phyloP scores from a whole-genome alignment of 805 yeast genomes.

The Pichia deserticola region DNA sequence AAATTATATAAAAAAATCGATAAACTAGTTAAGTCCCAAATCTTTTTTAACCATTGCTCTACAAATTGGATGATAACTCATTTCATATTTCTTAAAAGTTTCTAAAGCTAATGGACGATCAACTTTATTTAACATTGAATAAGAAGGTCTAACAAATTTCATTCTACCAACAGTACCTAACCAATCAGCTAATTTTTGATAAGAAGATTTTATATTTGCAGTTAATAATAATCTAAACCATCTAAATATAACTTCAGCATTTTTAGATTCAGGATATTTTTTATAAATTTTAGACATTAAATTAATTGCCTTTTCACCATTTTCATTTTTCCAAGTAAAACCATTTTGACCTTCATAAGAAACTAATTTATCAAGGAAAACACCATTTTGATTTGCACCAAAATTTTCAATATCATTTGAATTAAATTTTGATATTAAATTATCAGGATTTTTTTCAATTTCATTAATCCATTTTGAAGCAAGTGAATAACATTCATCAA shows the following conservation, averaged over 20 bases:
- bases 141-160: slow-evolving; percentile 91
- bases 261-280: slow-evolving; percentile 45
- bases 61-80: slow-evolving; percentile 79
- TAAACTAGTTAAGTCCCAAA: slow-evolving; percentile 34
- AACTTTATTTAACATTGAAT: slow-evolving; percentile 53
- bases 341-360: slow-evolving; percentile 41
- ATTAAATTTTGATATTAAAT: slow-evolving; percentile 32
- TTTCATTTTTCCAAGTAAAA: slow-evolving; percentile 25
- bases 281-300: slow-evolving; percentile 29
- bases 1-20: too few relatives aligned
- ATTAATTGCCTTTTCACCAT: slow-evolving; percentile 28
- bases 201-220: slow-evolving; percentile 39
- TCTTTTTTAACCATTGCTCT: slow-evolving; percentile 78
- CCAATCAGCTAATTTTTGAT: slow-evolving; percentile 66
- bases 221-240: slow-evolving; percentile 63
- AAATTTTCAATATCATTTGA: slow-evolving; percentile 47
- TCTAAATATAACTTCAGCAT: slow-evolving; percentile 77
- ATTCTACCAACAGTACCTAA: slow-evolving; percentile 88
- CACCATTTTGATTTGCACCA: slow-evolving; percentile 69
- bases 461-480: slow-evolving; percentile 57
- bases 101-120: slow-evolving; percentile 57
- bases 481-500: slow-evolving; percentile 59
- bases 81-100: slow-evolving; percentile 55
- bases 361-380: slow-evolving; percentile 65
- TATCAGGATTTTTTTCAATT: slow-evolving; percentile 24